Evolutionary conservation across 2,329 filamentous ascomycete species (phyloP).

Genomic region (Ophiostoma angusticollis): DNA sequence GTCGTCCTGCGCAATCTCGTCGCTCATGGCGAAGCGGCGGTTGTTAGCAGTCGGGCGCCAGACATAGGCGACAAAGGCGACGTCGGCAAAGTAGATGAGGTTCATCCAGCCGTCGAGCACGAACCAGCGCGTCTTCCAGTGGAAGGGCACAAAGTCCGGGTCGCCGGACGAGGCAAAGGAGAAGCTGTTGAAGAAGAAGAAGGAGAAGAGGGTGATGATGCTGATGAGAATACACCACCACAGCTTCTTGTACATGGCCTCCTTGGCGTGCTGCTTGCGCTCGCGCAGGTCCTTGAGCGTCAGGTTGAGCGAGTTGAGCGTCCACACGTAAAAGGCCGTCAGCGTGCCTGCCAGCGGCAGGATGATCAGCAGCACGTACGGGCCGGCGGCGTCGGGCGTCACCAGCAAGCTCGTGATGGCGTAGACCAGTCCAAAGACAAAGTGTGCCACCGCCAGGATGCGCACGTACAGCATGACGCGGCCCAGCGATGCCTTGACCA

Average conservation of each 20-base stretch:
- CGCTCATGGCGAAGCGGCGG: slow-evolving; percentile 94
- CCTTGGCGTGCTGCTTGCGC: slow-evolving; percentile 86
- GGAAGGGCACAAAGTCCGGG: slow-evolving; percentile 83
- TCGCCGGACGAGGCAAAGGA: slow-evolving; percentile 77
- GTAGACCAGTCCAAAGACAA: slow-evolving; percentile 89
- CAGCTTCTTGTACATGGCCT: slow-evolving; percentile 91
- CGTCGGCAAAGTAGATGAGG: slow-evolving; percentile 86
- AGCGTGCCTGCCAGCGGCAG: slow-evolving; percentile 82
- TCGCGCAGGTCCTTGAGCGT: slow-evolving; percentile 95
- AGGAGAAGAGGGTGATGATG: slow-evolving; percentile 91
- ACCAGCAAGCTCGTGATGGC: slow-evolving; percentile 80
- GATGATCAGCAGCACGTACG: slow-evolving; percentile 83
- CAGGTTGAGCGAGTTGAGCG: slow-evolving; percentile 81
- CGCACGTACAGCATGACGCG: slow-evolving; percentile 91
- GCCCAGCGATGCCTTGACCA: slow-evolving; percentile 86
- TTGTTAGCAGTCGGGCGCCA: slow-evolving; percentile 97
- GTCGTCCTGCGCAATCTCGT: slow-evolving; percentile 96
- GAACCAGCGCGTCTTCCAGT: slow-evolving; percentile 98
- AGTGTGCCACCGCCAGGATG: slow-evolving; percentile 81
- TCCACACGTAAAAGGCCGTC: slow-evolving; percentile 98
- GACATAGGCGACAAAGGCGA: slow-evolving; percentile 84
- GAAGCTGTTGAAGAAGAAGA: slow-evolving; percentile 98
- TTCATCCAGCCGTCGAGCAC: slow-evolving; percentile 96
- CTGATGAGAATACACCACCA: slow-evolving; percentile 95
- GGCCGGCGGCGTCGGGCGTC: slow-evolving; percentile 75